Percentiles rank a stretch among this genome's conserved stretches.
phyloP scores from a whole-genome alignment of 106 monocot species.

The Dioscorea zingiberensis region DNA sequence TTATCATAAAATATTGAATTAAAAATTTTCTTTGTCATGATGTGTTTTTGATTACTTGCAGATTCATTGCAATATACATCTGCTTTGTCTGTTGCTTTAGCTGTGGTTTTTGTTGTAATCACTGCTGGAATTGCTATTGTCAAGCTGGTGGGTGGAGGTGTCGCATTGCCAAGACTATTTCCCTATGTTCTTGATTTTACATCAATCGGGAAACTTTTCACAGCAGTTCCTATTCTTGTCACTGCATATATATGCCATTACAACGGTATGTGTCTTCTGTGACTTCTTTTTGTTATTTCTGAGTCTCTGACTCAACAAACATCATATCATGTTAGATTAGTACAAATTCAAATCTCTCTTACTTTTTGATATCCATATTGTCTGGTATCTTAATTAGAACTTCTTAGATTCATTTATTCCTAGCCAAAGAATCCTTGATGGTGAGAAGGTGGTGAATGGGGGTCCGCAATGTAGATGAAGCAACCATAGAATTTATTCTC shows the following conservation, averaged over 20 bases:
- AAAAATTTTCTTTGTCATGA: not conserved
- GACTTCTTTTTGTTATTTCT: too few species aligned
- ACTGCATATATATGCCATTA: constrained; percentile 77
- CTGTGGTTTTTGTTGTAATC: constrained; percentile 64
- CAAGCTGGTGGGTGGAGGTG: constrained; percentile 42
- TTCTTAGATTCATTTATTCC: too few species aligned
- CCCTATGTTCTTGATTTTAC: constrained; percentile 32
- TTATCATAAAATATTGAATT: too few species aligned
- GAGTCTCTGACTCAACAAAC: too few species aligned
- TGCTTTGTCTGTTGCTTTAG: constrained; percentile 67
- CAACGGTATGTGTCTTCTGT: constrained; percentile 40
- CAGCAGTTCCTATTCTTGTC: constrained; percentile 58
- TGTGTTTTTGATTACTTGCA: constrained; percentile 8
- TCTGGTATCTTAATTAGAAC: too few species aligned
- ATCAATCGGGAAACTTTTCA: constrained; percentile 68
- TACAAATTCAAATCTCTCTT: too few species aligned
- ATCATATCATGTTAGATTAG: too few species aligned
- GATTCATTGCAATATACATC: constrained; percentile 74
- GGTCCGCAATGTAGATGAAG: too few species aligned
- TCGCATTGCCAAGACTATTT: constrained; percentile 51
- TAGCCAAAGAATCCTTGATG: too few species aligned
- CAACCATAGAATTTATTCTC: too few species aligned
- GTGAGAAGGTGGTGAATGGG: too few species aligned
- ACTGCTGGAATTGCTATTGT: constrained; percentile 62
- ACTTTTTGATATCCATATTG: too few species aligned